Conservation (phyloP, 129 eudicot species). For the Scalesia atractyloides region DNA sequence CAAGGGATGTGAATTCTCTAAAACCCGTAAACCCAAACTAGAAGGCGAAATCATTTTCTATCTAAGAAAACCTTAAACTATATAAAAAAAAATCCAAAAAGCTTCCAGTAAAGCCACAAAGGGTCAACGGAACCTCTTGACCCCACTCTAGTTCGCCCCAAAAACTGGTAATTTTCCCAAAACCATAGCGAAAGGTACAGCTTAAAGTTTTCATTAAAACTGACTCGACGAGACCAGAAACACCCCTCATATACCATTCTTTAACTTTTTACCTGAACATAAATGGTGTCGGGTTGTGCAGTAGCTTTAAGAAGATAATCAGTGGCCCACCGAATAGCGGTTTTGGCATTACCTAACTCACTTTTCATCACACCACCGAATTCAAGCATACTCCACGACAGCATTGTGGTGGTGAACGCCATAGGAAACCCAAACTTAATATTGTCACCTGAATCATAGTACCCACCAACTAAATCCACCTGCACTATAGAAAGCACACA, state of each 20-base stretch:
- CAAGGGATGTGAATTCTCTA: too few species aligned
- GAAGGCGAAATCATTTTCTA: too few species aligned
- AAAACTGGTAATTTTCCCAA: too few species aligned
- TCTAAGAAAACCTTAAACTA: too few species aligned
- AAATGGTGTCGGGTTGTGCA: conserved; percentile 41
- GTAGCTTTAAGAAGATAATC: conserved; percentile 67
- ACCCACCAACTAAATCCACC: conserved; percentile 70
- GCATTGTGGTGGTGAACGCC: conserved; percentile 67
- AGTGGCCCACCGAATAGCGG: conserved; percentile 61
- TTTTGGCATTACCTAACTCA: conserved; percentile 48
- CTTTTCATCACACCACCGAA: conserved; percentile 49
- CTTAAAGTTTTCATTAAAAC: too few species aligned
- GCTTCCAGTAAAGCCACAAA: too few species aligned
- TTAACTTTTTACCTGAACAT: conserved; percentile 38
- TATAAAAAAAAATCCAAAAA: too few species aligned
- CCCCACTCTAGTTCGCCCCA: too few species aligned
- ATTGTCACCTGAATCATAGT: conserved; percentile 65
- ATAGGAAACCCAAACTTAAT: conserved; percentile 61
- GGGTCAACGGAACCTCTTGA: too few species aligned
- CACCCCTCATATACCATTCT: background rate
- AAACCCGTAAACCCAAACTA: too few species aligned
- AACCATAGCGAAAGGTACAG: too few species aligned
- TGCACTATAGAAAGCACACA: conserved; percentile 22
- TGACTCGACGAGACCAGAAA: too few species aligned
- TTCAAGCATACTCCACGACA: conserved; percentile 67